Evolutionary conservation across 345 rosid species (phyloP).

Genomic region (Syzygium aqueum): DNA sequence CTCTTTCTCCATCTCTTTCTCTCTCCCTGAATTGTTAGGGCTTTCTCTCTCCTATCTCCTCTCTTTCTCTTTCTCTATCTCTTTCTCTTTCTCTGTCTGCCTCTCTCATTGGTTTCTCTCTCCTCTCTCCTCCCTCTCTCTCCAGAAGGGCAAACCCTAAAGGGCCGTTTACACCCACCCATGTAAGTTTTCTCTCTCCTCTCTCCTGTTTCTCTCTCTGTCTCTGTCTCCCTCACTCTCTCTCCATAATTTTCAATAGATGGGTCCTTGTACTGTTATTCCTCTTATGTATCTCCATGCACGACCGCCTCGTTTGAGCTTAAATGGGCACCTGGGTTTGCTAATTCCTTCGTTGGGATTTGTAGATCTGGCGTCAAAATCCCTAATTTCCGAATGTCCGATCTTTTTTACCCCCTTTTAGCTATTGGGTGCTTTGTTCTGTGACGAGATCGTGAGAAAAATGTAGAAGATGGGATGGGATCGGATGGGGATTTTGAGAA

Average conservation of each 20-base stretch:
- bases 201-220: conserved; percentile 17
- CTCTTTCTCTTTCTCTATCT: neutral
- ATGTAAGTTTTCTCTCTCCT: conserved; percentile 94
- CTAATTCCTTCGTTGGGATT: neutral
- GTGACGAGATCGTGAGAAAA: neutral
- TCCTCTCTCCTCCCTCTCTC: conserved; percentile 41
- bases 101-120: conserved; percentile 21
- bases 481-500: neutral
- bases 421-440: neutral
- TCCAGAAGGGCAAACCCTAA: conserved; percentile 73
- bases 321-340: neutral
- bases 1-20: neutral
- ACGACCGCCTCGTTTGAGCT: neutral
- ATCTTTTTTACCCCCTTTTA: neutral
- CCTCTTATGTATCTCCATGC: conserved; percentile 8
- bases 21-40: conserved; percentile 13
- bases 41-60: conserved; percentile 15
- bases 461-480: neutral
- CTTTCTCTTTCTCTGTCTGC: conserved; percentile 20
- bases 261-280: conserved; percentile 40
- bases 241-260: conserved; percentile 49
- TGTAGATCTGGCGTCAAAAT: conserved; percentile 29
- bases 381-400: conserved; percentile 1
- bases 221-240: conserved; percentile 27
- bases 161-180: conserved; percentile 68